Evolutionary conservation across 805 yeast species (phyloP).

Genomic region (Scheffersomyces amazonensis): DNA sequence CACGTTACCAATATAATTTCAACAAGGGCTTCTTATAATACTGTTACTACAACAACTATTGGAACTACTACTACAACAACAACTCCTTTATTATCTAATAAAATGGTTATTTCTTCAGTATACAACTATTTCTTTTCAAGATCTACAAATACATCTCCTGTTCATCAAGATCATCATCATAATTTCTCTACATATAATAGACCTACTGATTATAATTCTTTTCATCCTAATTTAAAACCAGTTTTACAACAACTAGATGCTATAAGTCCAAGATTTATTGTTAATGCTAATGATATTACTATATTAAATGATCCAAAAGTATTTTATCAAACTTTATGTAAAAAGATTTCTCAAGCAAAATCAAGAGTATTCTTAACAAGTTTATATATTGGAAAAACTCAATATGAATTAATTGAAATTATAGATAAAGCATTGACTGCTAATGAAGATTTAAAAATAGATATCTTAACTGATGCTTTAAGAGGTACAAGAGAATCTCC

Average conservation of each 20-base stretch:
- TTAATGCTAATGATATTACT: conserved; percentile 54
- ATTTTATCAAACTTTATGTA: conserved; percentile 67
- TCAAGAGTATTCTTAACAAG: conserved; percentile 76
- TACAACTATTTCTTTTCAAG: conserved; percentile 21
- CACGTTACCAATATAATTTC: neutral
- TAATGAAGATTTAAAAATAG: conserved; percentile 64
- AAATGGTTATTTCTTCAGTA: conserved; percentile 22
- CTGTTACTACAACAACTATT: neutral
- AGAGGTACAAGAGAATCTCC: conserved; percentile 95
- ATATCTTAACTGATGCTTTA: conserved; percentile 79
- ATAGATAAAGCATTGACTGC: conserved; percentile 55
- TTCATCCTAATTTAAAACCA: conserved; percentile 43
- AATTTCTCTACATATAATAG: conserved; percentile 27
- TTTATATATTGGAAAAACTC: conserved; percentile 80
- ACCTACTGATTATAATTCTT: conserved; percentile 17
- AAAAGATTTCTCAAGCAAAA: conserved; percentile 61
- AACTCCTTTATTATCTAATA: neutral
- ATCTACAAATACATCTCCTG: neutral
- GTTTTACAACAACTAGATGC: conserved; percentile 55
- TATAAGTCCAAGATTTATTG: conserved; percentile 65
- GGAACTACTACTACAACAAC: neutral
- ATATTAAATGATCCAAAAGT: conserved; percentile 63
- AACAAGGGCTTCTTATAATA: neutral
- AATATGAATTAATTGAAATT: conserved; percentile 68
- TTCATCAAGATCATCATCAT: neutral